Evolutionary conservation across 2,329 filamentous ascomycete genomes (phyloP).

Genomic region (Nectriaceae sp.): DNA sequence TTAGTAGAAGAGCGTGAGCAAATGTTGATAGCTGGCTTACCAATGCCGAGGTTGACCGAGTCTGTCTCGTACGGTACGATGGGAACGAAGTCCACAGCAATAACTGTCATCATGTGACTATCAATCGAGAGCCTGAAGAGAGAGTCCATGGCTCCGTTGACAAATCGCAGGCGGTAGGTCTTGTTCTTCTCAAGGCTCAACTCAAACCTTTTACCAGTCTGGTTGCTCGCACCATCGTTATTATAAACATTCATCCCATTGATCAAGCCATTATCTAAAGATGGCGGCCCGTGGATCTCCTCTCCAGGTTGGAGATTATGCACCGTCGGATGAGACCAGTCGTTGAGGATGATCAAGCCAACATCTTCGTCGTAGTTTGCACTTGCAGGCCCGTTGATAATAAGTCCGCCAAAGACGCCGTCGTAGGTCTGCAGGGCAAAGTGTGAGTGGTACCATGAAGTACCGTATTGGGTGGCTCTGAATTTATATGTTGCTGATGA

Average conservation of each 20-base stretch:
- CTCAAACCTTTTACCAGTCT: slow-evolving; percentile 36
- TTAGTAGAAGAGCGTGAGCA: slow-evolving; percentile 26
- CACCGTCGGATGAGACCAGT: slow-evolving; percentile 55
- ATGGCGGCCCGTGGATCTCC: slow-evolving; percentile 17
- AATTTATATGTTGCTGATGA: slow-evolving; percentile 53
- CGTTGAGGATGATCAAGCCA: slow-evolving; percentile 58
- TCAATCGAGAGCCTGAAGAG: slow-evolving; percentile 54
- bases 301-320: slow-evolving; percentile 35
- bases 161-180: slow-evolving; percentile 48
- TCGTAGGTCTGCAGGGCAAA: slow-evolving; percentile 52
- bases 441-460: slow-evolving; percentile 65
- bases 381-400: slow-evolving; percentile 62
- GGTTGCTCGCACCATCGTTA: slow-evolving; percentile 12
- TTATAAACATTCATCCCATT: slow-evolving; percentile 44
- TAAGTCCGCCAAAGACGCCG: slow-evolving; percentile 60
- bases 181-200: slow-evolving; percentile 43
- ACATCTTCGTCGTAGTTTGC: slow-evolving; percentile 65
- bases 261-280: slow-evolving; percentile 47
- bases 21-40: slow-evolving; percentile 22
- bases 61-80: slow-evolving; percentile 55
- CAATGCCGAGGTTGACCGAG: slow-evolving; percentile 51
- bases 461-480: slow-evolving; percentile 56
- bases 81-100: slow-evolving; percentile 59
- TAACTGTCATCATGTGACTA: slow-evolving; percentile 58
- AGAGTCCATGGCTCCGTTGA: slow-evolving; percentile 50